A percentile compares a stretch with the other conserved stretches of the same genome.
Evolutionary conservation across 495 filamentous ascomycete species (phyloP).

Genomic region (Sabuloglossum arenarium): DNA sequence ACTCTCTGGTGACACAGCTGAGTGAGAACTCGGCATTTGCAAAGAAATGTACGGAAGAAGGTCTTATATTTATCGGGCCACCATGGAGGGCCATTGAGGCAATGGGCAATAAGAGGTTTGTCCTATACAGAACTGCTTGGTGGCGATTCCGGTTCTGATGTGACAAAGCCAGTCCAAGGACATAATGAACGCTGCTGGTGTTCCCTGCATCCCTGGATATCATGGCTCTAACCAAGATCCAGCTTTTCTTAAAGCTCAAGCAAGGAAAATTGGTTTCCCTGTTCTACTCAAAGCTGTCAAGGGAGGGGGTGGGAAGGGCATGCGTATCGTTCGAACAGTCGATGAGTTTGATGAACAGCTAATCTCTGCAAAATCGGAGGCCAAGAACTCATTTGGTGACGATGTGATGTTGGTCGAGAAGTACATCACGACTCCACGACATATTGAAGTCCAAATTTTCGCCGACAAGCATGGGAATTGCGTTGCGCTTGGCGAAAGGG

Average conservation of each 20-base stretch:
- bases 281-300: constrained; percentile 95
- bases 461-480: constrained; percentile 76
- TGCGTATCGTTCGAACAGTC: constrained; percentile 68
- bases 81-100: constrained; percentile 83
- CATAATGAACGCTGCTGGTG: constrained; percentile 84
- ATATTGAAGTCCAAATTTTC: constrained; percentile 97
- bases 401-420: constrained; percentile 94
- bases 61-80: constrained; percentile 85
- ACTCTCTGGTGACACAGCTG: constrained; percentile 14
- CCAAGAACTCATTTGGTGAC: constrained; percentile 79
- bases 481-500: constrained; percentile 66
- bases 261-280: constrained; percentile 67
- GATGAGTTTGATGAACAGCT: constrained; percentile 66
- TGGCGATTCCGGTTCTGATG: not conserved
- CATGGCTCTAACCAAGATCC: constrained; percentile 73
- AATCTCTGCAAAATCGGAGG: constrained; percentile 73
- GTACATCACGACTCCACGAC: constrained; percentile 82
- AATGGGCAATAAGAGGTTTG: constrained; percentile 87
- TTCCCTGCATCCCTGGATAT: constrained; percentile 92
- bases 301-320: constrained; percentile 95
- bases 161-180: constrained; percentile 51
- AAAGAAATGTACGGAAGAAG: constrained; percentile 69
- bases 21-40: constrained; percentile 92
- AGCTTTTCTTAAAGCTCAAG: constrained; percentile 45
- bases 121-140: not conserved